Evolutionary conservation across 352 stramenopile species (phyloP), one percentile per base, ranked within the genome.

Genomic region (Phytophthora idaei): DNA sequence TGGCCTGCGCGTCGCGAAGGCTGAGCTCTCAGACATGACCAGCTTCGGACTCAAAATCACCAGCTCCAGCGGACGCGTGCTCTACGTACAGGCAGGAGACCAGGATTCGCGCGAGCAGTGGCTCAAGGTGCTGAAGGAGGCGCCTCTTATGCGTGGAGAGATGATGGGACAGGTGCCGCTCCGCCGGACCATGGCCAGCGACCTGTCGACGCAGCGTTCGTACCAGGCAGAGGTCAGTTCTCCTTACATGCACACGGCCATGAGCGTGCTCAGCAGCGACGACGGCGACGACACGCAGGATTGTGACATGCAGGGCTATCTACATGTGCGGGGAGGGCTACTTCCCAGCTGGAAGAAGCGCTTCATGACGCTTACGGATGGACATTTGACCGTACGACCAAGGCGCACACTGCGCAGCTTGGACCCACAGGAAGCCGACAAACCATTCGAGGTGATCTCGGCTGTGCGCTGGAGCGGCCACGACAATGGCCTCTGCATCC

Each of bases 81-180:
- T 92, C 28, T 78, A 84, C 51, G 65, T 86, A 4, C 83, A 92
- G 48, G 81, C 81, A 2, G 83, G 81, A 21, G 77, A 90, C 70
- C 63, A 78, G 28, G 60, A 50, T 6, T 58, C 79, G 1, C 76
- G 83, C 3, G 57, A 67, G 6, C 73, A 90, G 50, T 92, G 83
- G 83, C 60, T 84, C 11, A 71, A 85, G 27, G 83, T 81, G 37
- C 72, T 92, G 5, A 71, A 81, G 32, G 65, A 88, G 9, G 83
- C 83, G 0, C 64, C 80, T 3, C 65, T 71, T 14, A 66, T 71
- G 45, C 69, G 69, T 4, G 56, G 50, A 14, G 68, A 71, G 42
- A 66, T 70, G 44, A 72, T 74, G 60, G 34, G 69, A 17, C 67
- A 74, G 21, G 57, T 64, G 14, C 54, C 60, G 12, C 39, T 85